These are phyloP conservation scores for Kalanchoe fedtschenkoi DNA, from an alignment of 164 flowering plant species.

Conservation along the genomic window DNA sequence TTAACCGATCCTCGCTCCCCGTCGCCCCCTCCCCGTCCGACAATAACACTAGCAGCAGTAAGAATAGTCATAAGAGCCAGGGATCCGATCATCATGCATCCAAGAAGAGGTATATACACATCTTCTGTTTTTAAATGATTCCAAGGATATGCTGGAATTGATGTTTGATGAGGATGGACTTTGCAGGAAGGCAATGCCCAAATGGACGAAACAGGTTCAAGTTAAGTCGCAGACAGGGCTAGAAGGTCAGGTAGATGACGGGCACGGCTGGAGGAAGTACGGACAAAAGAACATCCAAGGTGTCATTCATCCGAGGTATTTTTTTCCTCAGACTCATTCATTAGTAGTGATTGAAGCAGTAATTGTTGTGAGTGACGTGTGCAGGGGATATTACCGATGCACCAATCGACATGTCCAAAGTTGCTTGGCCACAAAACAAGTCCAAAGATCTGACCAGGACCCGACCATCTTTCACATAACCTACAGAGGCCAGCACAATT, in stretches of 20 bases:
- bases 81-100: slow-evolving; percentile 16
- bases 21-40: no score
- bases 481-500: slow-evolving; percentile 39
- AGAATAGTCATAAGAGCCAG: no score
- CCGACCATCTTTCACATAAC: slow-evolving; percentile 31
- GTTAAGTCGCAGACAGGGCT: slow-evolving; percentile 21
- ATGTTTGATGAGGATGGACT: no score
- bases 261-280: slow-evolving; percentile 69
- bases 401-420: slow-evolving; percentile 34
- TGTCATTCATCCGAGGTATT: slow-evolving; percentile 57
- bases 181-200: slow-evolving; percentile 27
- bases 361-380: not conserved
- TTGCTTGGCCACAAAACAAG: slow-evolving; percentile 50
- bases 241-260: slow-evolving; percentile 47
- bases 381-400: slow-evolving; percentile 55
- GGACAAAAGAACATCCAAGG: slow-evolving; percentile 79
- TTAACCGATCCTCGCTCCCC: slow-evolving; percentile 14
- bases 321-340: not conserved
- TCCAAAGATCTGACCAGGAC: slow-evolving; percentile 41
- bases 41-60: no score
- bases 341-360: not conserved
- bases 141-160: no score
- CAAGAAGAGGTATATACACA: slow-evolving; percentile 31
- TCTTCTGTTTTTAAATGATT: no score
- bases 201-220: slow-evolving; percentile 24